Conservation (phyloP, 2,329 filamentous ascomycete genomes). For the Calonectria crousiana region DNA sequence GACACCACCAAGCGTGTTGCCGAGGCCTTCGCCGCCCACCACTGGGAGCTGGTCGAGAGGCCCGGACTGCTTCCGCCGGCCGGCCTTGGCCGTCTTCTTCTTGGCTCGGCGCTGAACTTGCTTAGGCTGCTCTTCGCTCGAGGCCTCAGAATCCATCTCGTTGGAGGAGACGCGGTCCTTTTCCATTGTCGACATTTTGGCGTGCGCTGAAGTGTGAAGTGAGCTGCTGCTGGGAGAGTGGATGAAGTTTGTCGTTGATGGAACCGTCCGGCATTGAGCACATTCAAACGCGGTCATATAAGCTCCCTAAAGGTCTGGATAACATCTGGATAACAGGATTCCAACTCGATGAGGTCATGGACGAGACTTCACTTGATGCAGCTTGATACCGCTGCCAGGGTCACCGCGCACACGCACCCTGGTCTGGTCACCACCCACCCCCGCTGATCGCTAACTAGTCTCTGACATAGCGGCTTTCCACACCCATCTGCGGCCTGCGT, state of each 20-base stretch:
- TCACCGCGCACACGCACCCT: background rate
- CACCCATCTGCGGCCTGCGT: conserved; percentile 56
- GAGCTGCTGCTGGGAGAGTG: background rate
- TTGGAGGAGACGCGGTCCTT: conserved; percentile 42
- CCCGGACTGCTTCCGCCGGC: conserved; percentile 43
- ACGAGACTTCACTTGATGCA: conserved; percentile 25
- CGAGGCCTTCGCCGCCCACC: conserved; percentile 51
- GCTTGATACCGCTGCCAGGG: background rate
- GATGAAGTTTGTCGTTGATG: background rate
- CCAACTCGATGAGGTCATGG: conserved; percentile 47
- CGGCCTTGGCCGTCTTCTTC: conserved; percentile 47
- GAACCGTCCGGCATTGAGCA: background rate
- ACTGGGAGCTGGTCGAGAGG: conserved; percentile 55
- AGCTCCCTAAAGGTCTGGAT: conserved; percentile 32
- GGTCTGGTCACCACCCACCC: background rate
- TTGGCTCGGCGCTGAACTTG: conserved; percentile 41
- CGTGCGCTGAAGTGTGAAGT: conserved; percentile 16
- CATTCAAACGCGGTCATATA: conserved; percentile 37
- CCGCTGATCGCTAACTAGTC: conserved; percentile 38
- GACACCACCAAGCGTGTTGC: conserved; percentile 53
- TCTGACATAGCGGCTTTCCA: conserved; percentile 61
- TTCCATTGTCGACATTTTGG: conserved; percentile 41
- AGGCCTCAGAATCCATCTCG: conserved; percentile 38
- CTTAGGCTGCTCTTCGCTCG: conserved; percentile 41
- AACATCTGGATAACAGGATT: conserved; percentile 48